phyloP scores from a whole-genome alignment of 164 flowering plant species.

The Kingdonia uniflora region DNA sequence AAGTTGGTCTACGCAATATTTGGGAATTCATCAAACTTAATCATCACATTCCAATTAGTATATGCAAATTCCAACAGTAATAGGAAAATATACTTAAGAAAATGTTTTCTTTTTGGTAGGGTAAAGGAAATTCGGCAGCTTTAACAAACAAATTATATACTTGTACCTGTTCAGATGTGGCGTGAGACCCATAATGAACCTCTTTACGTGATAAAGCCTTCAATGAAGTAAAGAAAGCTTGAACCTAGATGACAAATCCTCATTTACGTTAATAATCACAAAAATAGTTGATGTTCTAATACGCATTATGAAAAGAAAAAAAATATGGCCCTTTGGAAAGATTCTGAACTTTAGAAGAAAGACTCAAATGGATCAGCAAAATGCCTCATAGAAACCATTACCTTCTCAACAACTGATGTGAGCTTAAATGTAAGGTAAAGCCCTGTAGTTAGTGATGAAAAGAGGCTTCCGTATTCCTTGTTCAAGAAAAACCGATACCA shows the following conservation, averaged over 20 bases:
- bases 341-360: no score
- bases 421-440: conserved; percentile 93
- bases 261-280: no score
- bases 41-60: no score
- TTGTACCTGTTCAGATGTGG: conserved; percentile 87
- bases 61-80: no score
- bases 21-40: no score
- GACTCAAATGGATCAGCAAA: no score
- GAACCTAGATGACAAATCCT: conserved; percentile 44
- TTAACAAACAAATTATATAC: not conserved
- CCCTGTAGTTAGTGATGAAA: conserved; percentile 97
- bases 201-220: conserved; percentile 93
- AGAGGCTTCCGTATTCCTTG: conserved; percentile 98
- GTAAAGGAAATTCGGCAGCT: not conserved
- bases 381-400: conserved; percentile 11
- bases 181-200: conserved; percentile 93
- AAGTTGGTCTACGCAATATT: no score
- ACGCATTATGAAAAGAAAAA: no score
- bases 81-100: no score
- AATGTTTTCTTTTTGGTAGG: not conserved
- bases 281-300: not conserved
- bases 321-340: no score
- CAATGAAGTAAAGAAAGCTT: conserved; percentile 67
- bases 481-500: conserved; percentile 98
- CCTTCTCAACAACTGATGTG: conserved; percentile 97